Evolutionary conservation across 1,284 basidiomycete genomes (phyloP).

Genomic region (Quambalaria eucalypti): DNA sequence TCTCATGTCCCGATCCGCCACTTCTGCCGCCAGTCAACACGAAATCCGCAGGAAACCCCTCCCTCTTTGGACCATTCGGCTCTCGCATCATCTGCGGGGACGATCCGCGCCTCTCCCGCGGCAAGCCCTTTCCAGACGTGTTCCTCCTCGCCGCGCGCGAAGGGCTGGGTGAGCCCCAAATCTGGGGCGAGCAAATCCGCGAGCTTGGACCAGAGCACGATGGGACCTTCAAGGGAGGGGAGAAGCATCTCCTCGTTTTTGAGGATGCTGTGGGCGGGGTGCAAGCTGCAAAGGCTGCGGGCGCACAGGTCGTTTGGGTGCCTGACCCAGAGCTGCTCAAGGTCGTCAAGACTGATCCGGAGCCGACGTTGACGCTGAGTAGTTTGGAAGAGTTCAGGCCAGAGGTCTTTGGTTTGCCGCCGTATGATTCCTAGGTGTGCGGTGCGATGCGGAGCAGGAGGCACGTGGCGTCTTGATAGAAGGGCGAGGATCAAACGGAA

Average conservation of each 20-base stretch:
- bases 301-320: conserved; percentile 46
- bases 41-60: conserved; percentile 30
- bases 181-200: conserved; percentile 13
- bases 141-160: conserved; percentile 43
- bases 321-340: conserved; percentile 30
- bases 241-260: conserved; percentile 43
- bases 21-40: conserved; percentile 18
- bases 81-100: conserved; percentile 41
- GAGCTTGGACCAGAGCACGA: conserved; percentile 31
- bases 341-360: neutral
- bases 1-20: neutral
- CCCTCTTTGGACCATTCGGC: conserved; percentile 36
- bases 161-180: conserved; percentile 24
- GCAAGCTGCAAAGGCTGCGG: conserved; percentile 36
- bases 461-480: too few relatives aligned
- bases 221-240: conserved; percentile 19
- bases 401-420: neutral
- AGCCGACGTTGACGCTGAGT: neutral
- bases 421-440: neutral
- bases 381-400: neutral
- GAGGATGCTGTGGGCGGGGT: conserved; percentile 46
- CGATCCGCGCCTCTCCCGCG: conserved; percentile 30
- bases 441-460: too few relatives aligned
- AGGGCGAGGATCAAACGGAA: too few relatives aligned
- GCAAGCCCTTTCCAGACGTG: conserved; percentile 45